Percentiles rank a stretch among this genome's conserved stretches.
Evolutionary conservation across 371 early-diverging fungal genomes (phyloP).

Genomic region (Rhizopus delemar): DNA sequence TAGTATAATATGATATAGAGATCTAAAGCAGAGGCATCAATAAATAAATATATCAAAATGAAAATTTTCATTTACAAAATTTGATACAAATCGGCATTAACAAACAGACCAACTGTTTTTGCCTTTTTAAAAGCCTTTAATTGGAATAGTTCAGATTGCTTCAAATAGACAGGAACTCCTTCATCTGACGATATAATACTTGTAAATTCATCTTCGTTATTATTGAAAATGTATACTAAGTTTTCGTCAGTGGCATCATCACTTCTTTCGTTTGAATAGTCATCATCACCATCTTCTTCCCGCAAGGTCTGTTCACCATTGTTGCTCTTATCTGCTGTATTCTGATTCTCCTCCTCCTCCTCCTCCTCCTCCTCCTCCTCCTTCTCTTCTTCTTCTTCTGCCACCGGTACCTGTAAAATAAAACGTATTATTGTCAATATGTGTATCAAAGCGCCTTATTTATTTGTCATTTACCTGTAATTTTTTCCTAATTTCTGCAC

Average conservation of each 20-base stretch:
- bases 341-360: slow-evolving; percentile 9
- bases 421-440: slow-evolving; percentile 12
- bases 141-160: slow-evolving; percentile 11
- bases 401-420: slow-evolving; percentile 14
- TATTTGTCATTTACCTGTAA: slow-evolving; percentile 12
- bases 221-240: slow-evolving; percentile 11
- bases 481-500: slow-evolving; percentile 11
- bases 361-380: no score
- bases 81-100: slow-evolving; percentile 11
- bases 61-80: no score
- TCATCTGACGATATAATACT: slow-evolving; percentile 15
- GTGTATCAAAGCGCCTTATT: slow-evolving; percentile 10
- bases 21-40: no score
- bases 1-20: no score
- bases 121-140: slow-evolving; percentile 8
- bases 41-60: no score
- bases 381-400: slow-evolving; percentile 17
- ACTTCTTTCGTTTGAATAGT: slow-evolving; percentile 18
- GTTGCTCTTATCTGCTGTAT: slow-evolving; percentile 14
- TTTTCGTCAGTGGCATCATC: slow-evolving; percentile 17
- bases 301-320: slow-evolving; percentile 16
- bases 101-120: slow-evolving; percentile 17
- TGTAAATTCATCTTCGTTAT: slow-evolving; percentile 15
- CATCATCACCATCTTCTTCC: slow-evolving; percentile 16
- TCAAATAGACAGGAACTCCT: slow-evolving; percentile 12